Evolutionary conservation across 164 flowering plant genomes (phyloP), one percentile per base, ranked within the genome.

Genomic region (Magnolia officinalis): DNA sequence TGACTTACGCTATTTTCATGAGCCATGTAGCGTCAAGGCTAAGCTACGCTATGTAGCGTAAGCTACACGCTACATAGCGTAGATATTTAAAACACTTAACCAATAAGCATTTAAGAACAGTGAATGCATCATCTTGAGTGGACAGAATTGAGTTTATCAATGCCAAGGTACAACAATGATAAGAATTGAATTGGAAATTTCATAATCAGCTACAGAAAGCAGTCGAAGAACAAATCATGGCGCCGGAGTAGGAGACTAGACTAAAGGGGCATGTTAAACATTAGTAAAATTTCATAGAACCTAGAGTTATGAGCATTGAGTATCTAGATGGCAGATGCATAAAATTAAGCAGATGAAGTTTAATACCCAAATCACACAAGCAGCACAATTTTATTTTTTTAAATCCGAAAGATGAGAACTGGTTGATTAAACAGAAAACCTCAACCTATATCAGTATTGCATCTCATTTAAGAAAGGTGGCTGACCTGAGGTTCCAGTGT

Each of bases 401-500:
- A 4, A 55, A 55, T 55, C 45, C 8, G 61, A 55, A 55, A 55
- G 3, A 55, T 55, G 13, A 10, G 61, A 55, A 37, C 45, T 37
- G 61, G 61, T 1, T 66, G 16, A 67, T 67, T 24, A 31, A 67
- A 67, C 71, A 31, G n/a, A 24, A 14, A 67, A 11, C n/a, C 16
- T 24, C 0, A 67, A 8, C 24, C 19, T 26, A 26, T 26, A 24
- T 67, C 71, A 31, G 45, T 26, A 67, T 24, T 13, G 23, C 23
- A 31, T 29, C 29, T 67, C 50, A 67, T 31, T n/a, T 37, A 37
- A n/a, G 6, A 8, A 31, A 52, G 14, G 26, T 52, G 19, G 26
- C 20, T 50, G 18, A 95, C 99, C 99, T 93, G 92, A 80, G 99
- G 94, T 77, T 93, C 95, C 86, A 93, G 65, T 21, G 81, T 66